A percentile compares a stretch with the other conserved stretches of the same genome.
These are phyloP conservation scores for Rubia yunnanensis DNA, from an alignment of 257 asterid species.

Conservation along the genomic window DNA sequence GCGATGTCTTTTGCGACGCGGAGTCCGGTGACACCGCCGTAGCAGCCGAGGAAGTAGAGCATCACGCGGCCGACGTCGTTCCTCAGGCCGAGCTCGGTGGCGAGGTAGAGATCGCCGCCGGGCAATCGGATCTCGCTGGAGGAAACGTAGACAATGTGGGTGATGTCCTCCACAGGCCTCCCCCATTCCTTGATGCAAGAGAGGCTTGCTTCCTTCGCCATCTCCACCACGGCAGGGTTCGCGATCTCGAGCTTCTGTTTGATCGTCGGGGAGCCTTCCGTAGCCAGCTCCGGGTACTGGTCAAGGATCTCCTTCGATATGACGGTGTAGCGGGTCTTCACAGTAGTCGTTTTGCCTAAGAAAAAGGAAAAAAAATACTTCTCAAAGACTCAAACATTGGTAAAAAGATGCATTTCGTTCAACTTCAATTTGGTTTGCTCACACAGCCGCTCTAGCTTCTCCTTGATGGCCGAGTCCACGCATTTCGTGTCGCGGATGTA, in stretches of 20 bases:
- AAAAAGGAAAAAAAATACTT: no score
- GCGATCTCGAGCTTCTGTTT: constrained; percentile 74
- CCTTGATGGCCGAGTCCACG: constrained; percentile 53
- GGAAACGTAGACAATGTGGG: constrained; percentile 80
- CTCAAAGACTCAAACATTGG: no score
- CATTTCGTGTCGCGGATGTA: constrained; percentile 78
- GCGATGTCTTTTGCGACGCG: constrained; percentile 92
- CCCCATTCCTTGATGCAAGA: constrained; percentile 71
- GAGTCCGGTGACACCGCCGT: constrained; percentile 90
- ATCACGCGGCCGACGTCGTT: constrained; percentile 68
- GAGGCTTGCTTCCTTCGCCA: constrained; percentile 73
- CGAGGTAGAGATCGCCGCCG: constrained; percentile 88
- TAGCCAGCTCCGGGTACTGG: constrained; percentile 70
- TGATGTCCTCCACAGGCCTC: constrained; percentile 54
- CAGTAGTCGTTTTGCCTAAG: constrained; percentile 85
- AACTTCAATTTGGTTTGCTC: constrained; percentile 17
- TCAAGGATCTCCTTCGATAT: constrained; percentile 70
- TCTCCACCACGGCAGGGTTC: constrained; percentile 64
- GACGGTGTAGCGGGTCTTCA: constrained; percentile 79
- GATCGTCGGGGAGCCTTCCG: constrained; percentile 80
- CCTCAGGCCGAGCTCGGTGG: constrained; percentile 53
- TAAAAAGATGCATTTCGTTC: no score
- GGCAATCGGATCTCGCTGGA: constrained; percentile 88
- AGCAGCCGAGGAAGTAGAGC: constrained; percentile 89
- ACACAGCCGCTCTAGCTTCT: constrained; percentile 78